These are phyloP conservation scores for Pestalotiopsis fici DNA, from an alignment of 2,329 filamentous ascomycete genomes.

Conservation along the genomic window DNA sequence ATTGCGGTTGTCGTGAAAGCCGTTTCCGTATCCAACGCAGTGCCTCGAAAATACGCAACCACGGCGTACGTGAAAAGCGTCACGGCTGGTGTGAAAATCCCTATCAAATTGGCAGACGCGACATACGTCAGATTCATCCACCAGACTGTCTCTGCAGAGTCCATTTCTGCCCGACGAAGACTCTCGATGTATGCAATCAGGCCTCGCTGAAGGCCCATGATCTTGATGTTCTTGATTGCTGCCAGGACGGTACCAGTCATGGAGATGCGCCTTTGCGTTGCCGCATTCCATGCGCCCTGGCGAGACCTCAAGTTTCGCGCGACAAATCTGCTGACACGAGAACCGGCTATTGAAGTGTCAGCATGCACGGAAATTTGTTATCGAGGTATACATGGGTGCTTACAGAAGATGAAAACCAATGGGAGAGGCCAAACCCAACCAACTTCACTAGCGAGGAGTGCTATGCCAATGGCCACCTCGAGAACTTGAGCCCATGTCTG, in stretches of 20 bases:
- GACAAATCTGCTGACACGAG: conserved; percentile 36
- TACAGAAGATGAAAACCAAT: conserved; percentile 40
- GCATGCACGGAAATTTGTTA: not conserved
- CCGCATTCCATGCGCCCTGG: conserved; percentile 37
- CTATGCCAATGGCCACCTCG: conserved; percentile 40
- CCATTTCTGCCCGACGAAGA: conserved; percentile 34
- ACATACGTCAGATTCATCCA: conserved; percentile 43
- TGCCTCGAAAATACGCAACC: conserved; percentile 20
- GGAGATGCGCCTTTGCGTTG: conserved; percentile 37
- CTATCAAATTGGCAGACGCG: conserved; percentile 40
- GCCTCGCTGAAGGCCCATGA: conserved; percentile 28
- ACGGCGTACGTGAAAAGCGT: conserved; percentile 37
- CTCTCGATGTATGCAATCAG: conserved; percentile 19
- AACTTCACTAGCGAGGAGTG: conserved; percentile 37
- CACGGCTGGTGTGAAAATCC: conserved; percentile 40
- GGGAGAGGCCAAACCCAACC: conserved; percentile 44
- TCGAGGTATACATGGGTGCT: conserved; percentile 14
- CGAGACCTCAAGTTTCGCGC: conserved; percentile 27
- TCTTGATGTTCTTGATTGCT: conserved; percentile 37
- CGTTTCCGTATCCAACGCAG: conserved; percentile 31
- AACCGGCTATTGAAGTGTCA: conserved; percentile 30
- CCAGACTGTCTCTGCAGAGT: conserved; percentile 30
- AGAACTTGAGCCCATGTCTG: conserved; percentile 43
- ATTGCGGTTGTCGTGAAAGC: conserved; percentile 41
- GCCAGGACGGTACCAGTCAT: conserved; percentile 29